These are phyloP conservation scores for Euryodendron excelsum DNA, from an alignment of 148 eudicot species.

Conservation along the genomic window DNA sequence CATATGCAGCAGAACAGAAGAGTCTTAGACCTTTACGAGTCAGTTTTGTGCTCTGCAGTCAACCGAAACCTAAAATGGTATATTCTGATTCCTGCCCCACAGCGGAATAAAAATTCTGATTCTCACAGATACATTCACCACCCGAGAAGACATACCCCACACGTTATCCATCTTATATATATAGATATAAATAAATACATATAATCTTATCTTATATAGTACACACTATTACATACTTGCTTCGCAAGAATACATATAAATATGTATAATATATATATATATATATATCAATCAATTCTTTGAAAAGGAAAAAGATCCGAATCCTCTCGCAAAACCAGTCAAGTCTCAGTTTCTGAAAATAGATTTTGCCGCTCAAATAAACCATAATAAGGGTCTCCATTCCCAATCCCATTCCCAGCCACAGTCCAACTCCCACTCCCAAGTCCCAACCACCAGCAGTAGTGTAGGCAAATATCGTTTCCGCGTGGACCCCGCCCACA, in stretches of 20 bases:
- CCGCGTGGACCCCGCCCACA: slow-evolving; percentile 12
- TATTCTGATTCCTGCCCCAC: background rate
- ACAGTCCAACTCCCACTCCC: too few relatives aligned
- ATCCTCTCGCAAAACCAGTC: background rate
- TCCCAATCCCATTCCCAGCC: background rate
- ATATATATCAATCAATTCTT: too few relatives aligned
- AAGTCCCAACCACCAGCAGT: background rate
- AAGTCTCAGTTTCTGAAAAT: background rate
- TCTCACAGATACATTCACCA: background rate
- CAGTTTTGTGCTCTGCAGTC: background rate
- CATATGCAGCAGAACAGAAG: too few relatives aligned
- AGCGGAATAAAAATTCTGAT: background rate
- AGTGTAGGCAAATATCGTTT: background rate
- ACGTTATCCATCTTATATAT: background rate
- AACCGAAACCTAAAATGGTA: background rate
- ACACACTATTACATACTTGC: background rate
- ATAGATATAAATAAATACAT: too few relatives aligned
- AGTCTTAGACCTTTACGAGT: too few relatives aligned
- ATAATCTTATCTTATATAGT: too few relatives aligned
- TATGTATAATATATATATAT: too few relatives aligned
- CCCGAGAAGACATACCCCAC: background rate
- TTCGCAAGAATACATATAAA: too few relatives aligned
- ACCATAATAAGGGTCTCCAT: too few relatives aligned
- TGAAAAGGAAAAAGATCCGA: background rate
- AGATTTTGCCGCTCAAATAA: too few relatives aligned